A percentile compares a stretch with the other conserved stretches of the same genome.
Conservation (phyloP, 306 rosid species). For the Sphenostylis stenocarpa region DNA sequence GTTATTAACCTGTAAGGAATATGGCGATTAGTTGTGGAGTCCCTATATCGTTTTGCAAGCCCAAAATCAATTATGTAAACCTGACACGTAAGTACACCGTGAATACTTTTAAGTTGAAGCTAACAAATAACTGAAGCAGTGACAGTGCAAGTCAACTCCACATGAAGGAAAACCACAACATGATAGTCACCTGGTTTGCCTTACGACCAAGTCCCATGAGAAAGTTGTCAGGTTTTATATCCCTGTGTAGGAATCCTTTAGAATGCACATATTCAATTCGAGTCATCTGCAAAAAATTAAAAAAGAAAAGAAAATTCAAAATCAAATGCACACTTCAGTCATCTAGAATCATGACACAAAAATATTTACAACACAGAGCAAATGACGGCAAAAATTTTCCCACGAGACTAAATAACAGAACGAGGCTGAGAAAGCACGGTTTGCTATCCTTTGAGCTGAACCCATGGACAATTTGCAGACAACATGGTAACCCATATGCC, state of each 20-base stretch:
- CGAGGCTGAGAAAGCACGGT: not conserved
- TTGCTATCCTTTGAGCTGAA: not conserved
- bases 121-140: not conserved
- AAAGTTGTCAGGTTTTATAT: conserved; percentile 95
- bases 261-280: conserved; percentile 94
- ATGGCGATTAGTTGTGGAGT: conserved; percentile 81
- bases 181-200: conserved; percentile 80
- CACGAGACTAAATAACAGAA: not conserved
- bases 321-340: not conserved
- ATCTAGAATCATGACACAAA: not conserved
- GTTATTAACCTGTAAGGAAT: conserved; percentile 73
- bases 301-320: not conserved
- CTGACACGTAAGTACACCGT: conserved; percentile 38
- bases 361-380: not conserved
- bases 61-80: conserved; percentile 95
- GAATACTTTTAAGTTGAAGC: not conserved
- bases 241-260: conserved; percentile 93
- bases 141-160: not conserved
- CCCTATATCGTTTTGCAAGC: conserved; percentile 91
- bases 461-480: not conserved
- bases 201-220: conserved; percentile 99
- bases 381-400: not conserved
- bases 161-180: not conserved
- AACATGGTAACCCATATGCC: not conserved
- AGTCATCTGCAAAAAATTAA: conserved; percentile 50